Base-by-base conservation (phyloP, 2,329 filamentous ascomycete genomes). In the Aspergillus udagawae region DNA sequence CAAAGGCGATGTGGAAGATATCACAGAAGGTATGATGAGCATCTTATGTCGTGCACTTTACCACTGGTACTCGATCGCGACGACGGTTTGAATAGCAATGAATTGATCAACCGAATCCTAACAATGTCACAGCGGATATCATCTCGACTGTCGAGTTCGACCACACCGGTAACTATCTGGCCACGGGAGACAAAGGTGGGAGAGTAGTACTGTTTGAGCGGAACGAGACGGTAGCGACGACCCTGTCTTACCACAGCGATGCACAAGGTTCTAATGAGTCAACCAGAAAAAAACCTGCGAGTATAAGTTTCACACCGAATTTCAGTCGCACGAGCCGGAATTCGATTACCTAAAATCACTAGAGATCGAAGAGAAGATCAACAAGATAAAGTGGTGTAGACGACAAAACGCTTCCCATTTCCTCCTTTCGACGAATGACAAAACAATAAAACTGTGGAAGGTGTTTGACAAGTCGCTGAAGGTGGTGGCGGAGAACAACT, bases 331-430 rank as follows among this genome's bases (percentile, higher is more conserved):
- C 80, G 94, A 99, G 75, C 94, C 94, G 62, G 94, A 99, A 78
- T 99, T 99, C 77, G 94, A 99, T 77, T 99, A 99, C 76, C 86
- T 99, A 65, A 99, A 99, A 79, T 99, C 94, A 35, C 84, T 99
- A 67, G 94, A 99, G 79, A 99, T 99, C 72, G 94, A 99, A 83
- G 94, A 99, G 79, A 99, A 99, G 82, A 99, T 99, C 84, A 99
- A 99, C 84, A 99, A 99, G 83, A 99, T 99, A 80, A 99, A 97
- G 78, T 99, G 94, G 94, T 99, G 94, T 77, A 88, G 90, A 73
- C 88, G 94, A 78, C 93, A 97, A 79, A 99, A 99, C 82, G 90
- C 93, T 60, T 97, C 94, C 55, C 94, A 99, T 80, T 99, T 96
- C 77, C 86, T 99, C 53, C 86, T 99, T 56, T 97, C 94, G 47